Percentiles rank a stretch among this genome's conserved stretches.
Evolutionary conservation across 306 rosid species (phyloP).

Genomic region (Castanea sativa): DNA sequence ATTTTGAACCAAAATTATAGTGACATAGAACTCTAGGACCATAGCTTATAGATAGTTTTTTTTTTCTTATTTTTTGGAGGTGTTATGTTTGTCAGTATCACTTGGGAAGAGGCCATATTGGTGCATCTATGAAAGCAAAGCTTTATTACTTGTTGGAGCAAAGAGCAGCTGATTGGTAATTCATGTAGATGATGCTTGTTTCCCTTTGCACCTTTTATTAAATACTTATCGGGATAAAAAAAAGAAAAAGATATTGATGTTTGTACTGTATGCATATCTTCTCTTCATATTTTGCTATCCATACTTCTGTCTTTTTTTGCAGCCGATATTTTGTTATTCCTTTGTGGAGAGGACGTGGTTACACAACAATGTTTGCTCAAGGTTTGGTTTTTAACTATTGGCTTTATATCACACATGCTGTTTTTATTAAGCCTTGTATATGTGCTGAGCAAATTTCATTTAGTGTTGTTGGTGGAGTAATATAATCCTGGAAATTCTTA

Average conservation of each 20-base stretch:
- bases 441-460: background rate
- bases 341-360: constrained; percentile 88
- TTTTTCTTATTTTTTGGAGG: background rate
- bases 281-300: constrained; percentile 23
- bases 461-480: background rate
- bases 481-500: background rate
- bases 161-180: constrained; percentile 81
- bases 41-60: background rate
- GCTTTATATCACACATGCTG: constrained; percentile 19
- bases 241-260: too few species aligned
- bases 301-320: constrained; percentile 28
- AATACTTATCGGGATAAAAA: background rate
- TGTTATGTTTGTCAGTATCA: constrained; percentile 56
- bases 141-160: constrained; percentile 77
- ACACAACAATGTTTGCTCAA: constrained; percentile 84
- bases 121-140: constrained; percentile 73
- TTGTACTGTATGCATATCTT: background rate
- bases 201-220: background rate
- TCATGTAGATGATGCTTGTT: background rate
- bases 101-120: constrained; percentile 91
- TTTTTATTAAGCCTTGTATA: too few species aligned
- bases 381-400: constrained; percentile 46
- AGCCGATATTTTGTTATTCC: constrained; percentile 92
- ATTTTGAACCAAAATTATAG: background rate
- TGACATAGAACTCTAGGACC: background rate